Evolutionary conservation across 2,329 filamentous ascomycete genomes (phyloP).

Genomic region (Alternaria longipes): DNA sequence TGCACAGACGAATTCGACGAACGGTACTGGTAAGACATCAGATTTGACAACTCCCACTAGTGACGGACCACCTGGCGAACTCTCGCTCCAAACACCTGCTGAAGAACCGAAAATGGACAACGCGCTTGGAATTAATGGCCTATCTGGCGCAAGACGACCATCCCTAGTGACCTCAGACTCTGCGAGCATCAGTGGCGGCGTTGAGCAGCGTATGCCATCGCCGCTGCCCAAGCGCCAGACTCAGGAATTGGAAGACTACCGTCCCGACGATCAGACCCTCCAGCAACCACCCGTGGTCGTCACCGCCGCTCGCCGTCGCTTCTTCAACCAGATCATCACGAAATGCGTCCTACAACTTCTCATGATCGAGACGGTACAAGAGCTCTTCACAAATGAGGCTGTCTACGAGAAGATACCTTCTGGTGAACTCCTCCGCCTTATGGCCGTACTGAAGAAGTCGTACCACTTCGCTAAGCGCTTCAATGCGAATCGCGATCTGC

Average conservation of each 20-base stretch:
- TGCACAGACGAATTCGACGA: conserved; percentile 58
- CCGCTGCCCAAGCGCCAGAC: conserved; percentile 49
- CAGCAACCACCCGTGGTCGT: conserved; percentile 92
- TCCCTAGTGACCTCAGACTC: conserved; percentile 45
- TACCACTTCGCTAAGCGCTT: conserved; percentile 97
- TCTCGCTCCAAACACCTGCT: conserved; percentile 46
- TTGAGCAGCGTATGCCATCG: conserved; percentile 43
- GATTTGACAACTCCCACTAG: conserved; percentile 54
- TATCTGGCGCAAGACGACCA: conserved; percentile 39
- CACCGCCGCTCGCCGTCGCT: conserved; percentile 88
- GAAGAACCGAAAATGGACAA: conserved; percentile 48
- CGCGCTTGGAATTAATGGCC: conserved; percentile 57
- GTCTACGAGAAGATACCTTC: conserved; percentile 96
- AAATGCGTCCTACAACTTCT: conserved; percentile 96
- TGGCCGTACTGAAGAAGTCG: conserved; percentile 92
- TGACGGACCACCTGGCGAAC: conserved; percentile 44
- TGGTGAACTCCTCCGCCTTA: conserved; percentile 85
- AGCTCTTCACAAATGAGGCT: conserved; percentile 95
- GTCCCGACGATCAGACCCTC: conserved; percentile 69
- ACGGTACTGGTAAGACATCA: conserved; percentile 55
- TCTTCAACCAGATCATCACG: conserved; percentile 99
- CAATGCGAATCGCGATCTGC: conserved; percentile 95
- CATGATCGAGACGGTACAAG: conserved; percentile 99
- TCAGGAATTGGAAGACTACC: conserved; percentile 82
- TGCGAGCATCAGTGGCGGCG: conserved; percentile 22